Evolutionary conservation across 345 rosid species (phyloP), one percentile per base, ranked within the genome.

Genomic region (Aethionema arabicum): DNA sequence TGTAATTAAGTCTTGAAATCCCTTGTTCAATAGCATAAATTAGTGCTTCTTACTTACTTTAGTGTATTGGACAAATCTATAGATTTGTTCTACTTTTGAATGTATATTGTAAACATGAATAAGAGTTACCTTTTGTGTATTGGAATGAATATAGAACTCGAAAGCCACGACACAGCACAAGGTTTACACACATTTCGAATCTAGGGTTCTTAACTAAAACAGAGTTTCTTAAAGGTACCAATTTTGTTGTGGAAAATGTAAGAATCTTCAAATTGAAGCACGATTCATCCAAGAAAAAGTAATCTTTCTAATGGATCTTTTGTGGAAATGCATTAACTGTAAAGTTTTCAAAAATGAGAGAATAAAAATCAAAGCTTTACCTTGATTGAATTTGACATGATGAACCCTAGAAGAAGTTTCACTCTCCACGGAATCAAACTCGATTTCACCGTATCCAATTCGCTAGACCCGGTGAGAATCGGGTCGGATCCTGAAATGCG

Each of bases 371-470:
- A 38, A 39, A 15, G 8, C 32, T 49, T 50, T 65, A 76, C 80
- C 78, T 66, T 66, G 60, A 32, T 64, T 63, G 43, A 67, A 50
- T 52, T 59, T 36, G 15, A 46, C 38, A 12, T 58, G 50, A 13
- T 42, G 50, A 61, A 47, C 56, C 56, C 40, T 52, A 59, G 72
- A 51, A 4, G 54, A 59, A 42, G 67, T 58, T 2, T 41, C 36
- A 16, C 30, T 43, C 52, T 69, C 72, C 63, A 27, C 40, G 73
- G 58, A 40, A 58, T 65, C 64, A 68, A 61, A 62, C 59, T 65
- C 33, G 60, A 40, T 52, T 38, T 74, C 55, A 30, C 6, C 49
- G 54, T 27, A 10, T 72, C 69, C 36, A 60, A 41, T 35, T 72
- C 76, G 38, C 67, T 42, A 15, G 49, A 35, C 29, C 52, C 2